These are phyloP conservation scores for Saccharomyces hybrid DNA, from an alignment of 1,139 yeast species.

Conservation along the genomic window DNA sequence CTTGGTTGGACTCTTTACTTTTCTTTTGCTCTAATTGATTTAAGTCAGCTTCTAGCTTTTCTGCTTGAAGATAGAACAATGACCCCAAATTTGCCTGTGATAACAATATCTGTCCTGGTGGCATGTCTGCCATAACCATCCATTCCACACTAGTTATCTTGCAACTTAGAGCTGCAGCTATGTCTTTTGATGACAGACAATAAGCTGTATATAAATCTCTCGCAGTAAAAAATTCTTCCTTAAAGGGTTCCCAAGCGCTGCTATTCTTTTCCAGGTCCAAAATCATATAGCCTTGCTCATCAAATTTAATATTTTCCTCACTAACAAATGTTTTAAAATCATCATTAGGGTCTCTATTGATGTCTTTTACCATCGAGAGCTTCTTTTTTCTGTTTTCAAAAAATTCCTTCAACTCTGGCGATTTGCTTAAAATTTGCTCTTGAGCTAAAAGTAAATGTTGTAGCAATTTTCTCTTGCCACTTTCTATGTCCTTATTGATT, in stretches of 20 bases:
- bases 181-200: conserved; percentile 60
- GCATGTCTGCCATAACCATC: conserved; percentile 66
- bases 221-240: conserved; percentile 68
- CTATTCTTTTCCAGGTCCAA: conserved; percentile 30
- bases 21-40: conserved; percentile 21
- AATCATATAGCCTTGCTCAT: conserved; percentile 30
- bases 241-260: conserved; percentile 63
- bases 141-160: conserved; percentile 63
- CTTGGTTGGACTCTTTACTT: conserved; percentile 21
- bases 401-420: conserved; percentile 29
- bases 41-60: conserved; percentile 50
- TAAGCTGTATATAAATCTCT: conserved; percentile 64
- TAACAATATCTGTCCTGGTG: conserved; percentile 55
- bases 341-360: conserved; percentile 1
- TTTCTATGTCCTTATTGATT: conserved; percentile 44
- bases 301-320: conserved; percentile 25
- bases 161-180: conserved; percentile 53
- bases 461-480: conserved; percentile 52
- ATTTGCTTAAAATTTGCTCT: conserved; percentile 43
- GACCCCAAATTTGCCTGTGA: conserved; percentile 71
- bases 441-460: conserved; percentile 64
- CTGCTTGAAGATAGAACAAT: conserved; percentile 62
- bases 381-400: conserved; percentile 28
- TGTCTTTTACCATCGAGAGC: conserved; percentile 5
- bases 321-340: conserved; percentile 28